These are phyloP conservation scores for Puccinia coronata DNA, from an alignment of 1,284 basidiomycete genomes.

Conservation along the genomic window DNA sequence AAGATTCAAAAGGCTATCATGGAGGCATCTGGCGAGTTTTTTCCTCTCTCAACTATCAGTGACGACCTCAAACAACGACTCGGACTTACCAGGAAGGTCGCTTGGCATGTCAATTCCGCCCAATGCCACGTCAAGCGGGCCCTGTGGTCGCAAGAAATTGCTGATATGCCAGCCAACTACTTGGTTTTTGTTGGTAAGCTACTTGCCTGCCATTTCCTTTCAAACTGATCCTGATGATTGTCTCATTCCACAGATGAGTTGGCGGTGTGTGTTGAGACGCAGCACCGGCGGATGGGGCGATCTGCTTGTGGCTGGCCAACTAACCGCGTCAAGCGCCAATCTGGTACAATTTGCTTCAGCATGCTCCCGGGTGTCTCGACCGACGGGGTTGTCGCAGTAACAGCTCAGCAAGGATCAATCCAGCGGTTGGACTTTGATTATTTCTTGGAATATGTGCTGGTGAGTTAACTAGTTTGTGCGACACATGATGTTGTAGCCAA, in stretches of 20 bases:
- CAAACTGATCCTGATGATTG: not conserved
- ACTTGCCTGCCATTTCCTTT: not conserved
- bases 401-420: not conserved
- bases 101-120: not conserved
- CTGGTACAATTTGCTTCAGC: not conserved
- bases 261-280: not conserved
- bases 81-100: not conserved
- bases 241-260: not conserved
- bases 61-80: not conserved
- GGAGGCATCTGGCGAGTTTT: not conserved
- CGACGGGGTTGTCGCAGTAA: not conserved
- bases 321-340: not conserved
- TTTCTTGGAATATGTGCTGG: no score
- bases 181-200: not conserved
- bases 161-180: not conserved
- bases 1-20: not conserved
- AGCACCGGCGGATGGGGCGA: not conserved
- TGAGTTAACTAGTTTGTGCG: no score
- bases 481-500: no score
- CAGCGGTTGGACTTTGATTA: not conserved
- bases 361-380: not conserved
- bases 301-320: not conserved
- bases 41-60: not conserved
- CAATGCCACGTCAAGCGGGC: not conserved
- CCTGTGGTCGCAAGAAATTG: not conserved